A percentile compares a stretch with the other conserved stretches of the same genome.
Conservation (phyloP, 2,329 filamentous ascomycete genomes). For the Fusarium veterinarium region DNA sequence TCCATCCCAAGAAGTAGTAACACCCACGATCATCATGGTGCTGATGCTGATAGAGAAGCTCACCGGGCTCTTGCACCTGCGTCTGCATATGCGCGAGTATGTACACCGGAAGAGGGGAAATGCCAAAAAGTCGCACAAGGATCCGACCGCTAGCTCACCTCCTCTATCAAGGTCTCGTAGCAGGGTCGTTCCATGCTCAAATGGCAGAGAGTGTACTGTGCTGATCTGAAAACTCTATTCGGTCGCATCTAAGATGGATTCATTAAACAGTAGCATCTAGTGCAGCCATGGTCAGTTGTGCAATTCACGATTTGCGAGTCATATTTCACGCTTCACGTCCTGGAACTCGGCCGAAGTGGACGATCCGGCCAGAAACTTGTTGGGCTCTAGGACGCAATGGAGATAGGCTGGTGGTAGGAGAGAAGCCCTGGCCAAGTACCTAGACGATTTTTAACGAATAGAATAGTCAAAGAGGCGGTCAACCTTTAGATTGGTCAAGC, state of each 20-base stretch:
- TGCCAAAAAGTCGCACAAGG: constrained; percentile 37
- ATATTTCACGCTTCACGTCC: constrained; percentile 32
- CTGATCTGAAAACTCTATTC: constrained; percentile 36
- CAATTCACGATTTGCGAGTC: constrained; percentile 40
- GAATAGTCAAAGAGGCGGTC: constrained; percentile 41
- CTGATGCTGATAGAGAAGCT: constrained; percentile 30
- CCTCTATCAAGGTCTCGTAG: constrained; percentile 34
- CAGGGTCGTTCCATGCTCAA: constrained; percentile 40
- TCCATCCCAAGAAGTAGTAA: constrained; percentile 33
- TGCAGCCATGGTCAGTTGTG: constrained; percentile 33
- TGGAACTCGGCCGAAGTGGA: constrained; percentile 15
- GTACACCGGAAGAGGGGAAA: constrained; percentile 38
- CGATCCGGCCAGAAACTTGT: constrained; percentile 25
- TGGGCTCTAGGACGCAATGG: constrained; percentile 25
- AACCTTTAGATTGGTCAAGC: constrained; percentile 40
- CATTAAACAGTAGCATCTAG: constrained; percentile 43
- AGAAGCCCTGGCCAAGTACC: constrained; percentile 21
- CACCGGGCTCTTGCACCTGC: constrained; percentile 37
- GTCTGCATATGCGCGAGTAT: constrained; percentile 41
- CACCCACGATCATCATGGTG: constrained; percentile 23
- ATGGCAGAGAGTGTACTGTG: constrained; percentile 39
- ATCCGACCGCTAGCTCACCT: constrained; percentile 33
- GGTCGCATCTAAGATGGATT: constrained; percentile 40
- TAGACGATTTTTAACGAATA: constrained; percentile 35
- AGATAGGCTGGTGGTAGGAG: constrained; percentile 21